Evolutionary conservation across 192 early-diverging fungal genomes (phyloP).

Genomic region (Gonapodya prolifera): DNA sequence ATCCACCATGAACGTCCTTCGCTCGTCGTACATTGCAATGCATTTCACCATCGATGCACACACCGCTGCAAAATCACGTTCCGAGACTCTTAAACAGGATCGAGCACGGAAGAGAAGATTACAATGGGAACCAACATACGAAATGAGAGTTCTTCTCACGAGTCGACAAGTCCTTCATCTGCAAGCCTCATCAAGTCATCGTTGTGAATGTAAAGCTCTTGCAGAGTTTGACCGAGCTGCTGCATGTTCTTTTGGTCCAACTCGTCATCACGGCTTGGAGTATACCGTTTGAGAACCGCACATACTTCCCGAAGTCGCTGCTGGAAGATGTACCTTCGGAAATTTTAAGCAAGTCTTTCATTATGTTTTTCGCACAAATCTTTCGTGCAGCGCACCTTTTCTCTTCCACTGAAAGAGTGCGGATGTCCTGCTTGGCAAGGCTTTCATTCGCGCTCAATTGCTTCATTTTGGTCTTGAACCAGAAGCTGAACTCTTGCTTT

Average conservation of each 20-base stretch:
- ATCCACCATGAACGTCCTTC: not conserved
- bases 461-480: not conserved
- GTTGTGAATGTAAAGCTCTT: not conserved
- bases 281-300: not conserved
- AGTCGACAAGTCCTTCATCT: not conserved
- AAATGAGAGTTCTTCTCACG: not conserved
- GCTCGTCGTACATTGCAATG: not conserved
- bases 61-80: not conserved
- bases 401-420: not conserved
- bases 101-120: too few relatives aligned
- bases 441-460: not conserved
- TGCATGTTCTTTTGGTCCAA: not conserved
- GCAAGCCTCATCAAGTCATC: not conserved
- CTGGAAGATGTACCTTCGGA: not conserved
- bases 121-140: not conserved
- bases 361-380: not conserved
- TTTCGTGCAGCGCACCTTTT: not conserved
- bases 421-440: not conserved
- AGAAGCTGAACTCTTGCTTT: not conserved
- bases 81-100: not conserved
- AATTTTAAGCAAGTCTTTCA: not conserved
- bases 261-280: not conserved
- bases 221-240: not conserved
- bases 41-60: not conserved
- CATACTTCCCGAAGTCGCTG: not conserved